A percentile compares a stretch with the other conserved stretches of the same genome.
Conservation (phyloP, 768 basidiomycete species). For the Nidularia pulvinata region DNA sequence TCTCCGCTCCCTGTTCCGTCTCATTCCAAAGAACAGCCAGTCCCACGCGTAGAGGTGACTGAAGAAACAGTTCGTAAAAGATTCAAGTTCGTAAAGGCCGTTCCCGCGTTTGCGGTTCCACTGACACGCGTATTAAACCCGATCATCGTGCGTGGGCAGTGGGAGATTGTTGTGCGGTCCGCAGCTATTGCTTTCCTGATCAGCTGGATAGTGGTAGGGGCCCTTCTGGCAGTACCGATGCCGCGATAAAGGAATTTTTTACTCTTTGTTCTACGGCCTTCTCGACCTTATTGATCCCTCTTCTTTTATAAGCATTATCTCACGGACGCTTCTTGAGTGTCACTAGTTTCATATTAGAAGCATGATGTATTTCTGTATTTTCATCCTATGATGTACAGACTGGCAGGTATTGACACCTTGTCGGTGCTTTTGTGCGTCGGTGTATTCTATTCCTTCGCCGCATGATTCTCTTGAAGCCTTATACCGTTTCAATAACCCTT, state of each 20-base stretch:
- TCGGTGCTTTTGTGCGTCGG: no score
- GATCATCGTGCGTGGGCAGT: conserved; percentile 75
- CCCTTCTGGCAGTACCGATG: conserved; percentile 39
- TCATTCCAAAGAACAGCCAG: conserved; percentile 2
- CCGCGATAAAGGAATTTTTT: conserved; percentile 3
- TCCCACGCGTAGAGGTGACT: conserved; percentile 1
- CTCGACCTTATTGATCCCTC: not conserved
- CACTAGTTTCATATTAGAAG: not conserved
- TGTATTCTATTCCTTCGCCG: no score
- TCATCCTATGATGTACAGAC: not conserved
- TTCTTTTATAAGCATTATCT: conserved; percentile 1
- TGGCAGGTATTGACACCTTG: not conserved
- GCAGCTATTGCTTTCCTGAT: conserved; percentile 44
- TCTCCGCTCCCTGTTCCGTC: not conserved
- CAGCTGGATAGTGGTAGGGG: conserved; percentile 36
- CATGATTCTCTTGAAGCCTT: no score
- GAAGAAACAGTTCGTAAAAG: conserved; percentile 30
- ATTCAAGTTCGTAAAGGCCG: conserved; percentile 45
- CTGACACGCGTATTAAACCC: conserved; percentile 71
- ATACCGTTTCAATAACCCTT: no score
- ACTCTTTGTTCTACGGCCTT: conserved; percentile 1
- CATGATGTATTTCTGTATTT: not conserved
- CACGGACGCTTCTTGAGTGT: not conserved
- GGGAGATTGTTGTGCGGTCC: conserved; percentile 79
- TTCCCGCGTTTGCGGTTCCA: conserved; percentile 72